Percentiles rank a stretch among this genome's conserved stretches.
These are phyloP conservation scores for Hanseniaspora gamundiae DNA, from an alignment of 1,139 yeast species.

Conservation along the genomic window DNA sequence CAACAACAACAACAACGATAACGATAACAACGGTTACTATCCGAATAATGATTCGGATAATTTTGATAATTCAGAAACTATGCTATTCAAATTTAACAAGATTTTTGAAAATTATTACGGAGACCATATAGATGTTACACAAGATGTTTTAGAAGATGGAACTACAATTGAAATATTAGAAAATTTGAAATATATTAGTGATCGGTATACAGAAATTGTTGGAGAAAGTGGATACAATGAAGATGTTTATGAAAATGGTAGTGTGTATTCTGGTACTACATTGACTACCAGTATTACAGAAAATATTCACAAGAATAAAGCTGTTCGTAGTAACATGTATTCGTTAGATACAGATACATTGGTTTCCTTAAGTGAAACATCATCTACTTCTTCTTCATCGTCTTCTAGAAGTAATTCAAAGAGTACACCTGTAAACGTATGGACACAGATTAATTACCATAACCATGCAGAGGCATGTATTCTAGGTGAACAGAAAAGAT, in stretches of 20 bases:
- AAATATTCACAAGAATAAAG: too few species aligned
- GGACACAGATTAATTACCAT: slow-evolving; percentile 29
- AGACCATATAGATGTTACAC: too few species aligned
- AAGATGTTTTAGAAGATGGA: neutral
- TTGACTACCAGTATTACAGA: neutral
- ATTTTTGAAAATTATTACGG: neutral
- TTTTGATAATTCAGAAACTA: neutral
- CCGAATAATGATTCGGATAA: too few species aligned
- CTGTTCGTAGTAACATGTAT: neutral
- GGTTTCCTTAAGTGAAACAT: neutral
- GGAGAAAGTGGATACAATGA: neutral
- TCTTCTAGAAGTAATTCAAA: neutral
- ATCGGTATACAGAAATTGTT: neutral
- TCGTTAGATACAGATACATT: neutral
- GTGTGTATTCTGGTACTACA: neutral
- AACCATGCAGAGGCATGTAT: slow-evolving; percentile 50
- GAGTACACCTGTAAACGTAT: neutral
- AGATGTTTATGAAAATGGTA: neutral
- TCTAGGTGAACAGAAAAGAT: slow-evolving; percentile 42
- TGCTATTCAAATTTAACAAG: neutral
- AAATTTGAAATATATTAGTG: neutral
- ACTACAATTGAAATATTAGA: neutral
- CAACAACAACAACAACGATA: neutral
- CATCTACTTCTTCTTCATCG: too few species aligned
- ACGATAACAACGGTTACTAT: neutral